phyloP scores from a whole-genome alignment of 2,329 filamentous ascomycete genomes.

The Penicillium italicum region DNA sequence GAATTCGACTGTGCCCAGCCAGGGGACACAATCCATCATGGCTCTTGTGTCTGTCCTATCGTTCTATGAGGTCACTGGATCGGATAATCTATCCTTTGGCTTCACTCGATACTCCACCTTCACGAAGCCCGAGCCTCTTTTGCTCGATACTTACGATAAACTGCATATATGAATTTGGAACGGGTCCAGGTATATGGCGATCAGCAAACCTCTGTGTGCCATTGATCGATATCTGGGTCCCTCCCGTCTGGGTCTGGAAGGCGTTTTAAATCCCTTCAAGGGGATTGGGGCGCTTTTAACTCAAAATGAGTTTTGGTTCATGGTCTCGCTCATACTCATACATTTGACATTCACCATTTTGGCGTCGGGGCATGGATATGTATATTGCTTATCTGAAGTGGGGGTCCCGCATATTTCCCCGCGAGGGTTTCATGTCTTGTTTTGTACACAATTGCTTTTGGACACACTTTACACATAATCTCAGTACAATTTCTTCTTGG shows the following conservation, averaged over 20 bases:
- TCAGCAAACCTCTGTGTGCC: neutral
- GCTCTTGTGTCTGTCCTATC: conserved; percentile 12
- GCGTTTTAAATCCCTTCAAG: neutral
- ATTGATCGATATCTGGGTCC: neutral
- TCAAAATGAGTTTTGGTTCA: neutral
- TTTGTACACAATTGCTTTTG: conserved; percentile 11
- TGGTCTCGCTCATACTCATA: neutral
- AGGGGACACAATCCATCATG: conserved; percentile 8
- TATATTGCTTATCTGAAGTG: conserved; percentile 6
- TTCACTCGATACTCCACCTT: neutral
- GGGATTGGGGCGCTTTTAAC: neutral
- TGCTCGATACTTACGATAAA: conserved; percentile 6
- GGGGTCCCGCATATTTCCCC: neutral
- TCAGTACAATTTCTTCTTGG: neutral
- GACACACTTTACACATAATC: conserved; percentile 1
- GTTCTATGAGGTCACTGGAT: conserved; percentile 5
- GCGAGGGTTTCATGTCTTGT: conserved; percentile 3
- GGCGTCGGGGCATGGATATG: conserved; percentile 6
- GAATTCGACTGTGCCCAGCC: neutral
- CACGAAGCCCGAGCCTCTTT: conserved; percentile 4
- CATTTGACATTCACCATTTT: conserved; percentile 1
- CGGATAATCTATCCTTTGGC: neutral
- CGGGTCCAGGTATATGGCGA: neutral
- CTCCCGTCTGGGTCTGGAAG: neutral
- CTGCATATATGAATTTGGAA: conserved; percentile 8